These are phyloP conservation scores for Fraxinus excelsior DNA, from an alignment of 257 asterid genomes.

Conservation along the genomic window DNA sequence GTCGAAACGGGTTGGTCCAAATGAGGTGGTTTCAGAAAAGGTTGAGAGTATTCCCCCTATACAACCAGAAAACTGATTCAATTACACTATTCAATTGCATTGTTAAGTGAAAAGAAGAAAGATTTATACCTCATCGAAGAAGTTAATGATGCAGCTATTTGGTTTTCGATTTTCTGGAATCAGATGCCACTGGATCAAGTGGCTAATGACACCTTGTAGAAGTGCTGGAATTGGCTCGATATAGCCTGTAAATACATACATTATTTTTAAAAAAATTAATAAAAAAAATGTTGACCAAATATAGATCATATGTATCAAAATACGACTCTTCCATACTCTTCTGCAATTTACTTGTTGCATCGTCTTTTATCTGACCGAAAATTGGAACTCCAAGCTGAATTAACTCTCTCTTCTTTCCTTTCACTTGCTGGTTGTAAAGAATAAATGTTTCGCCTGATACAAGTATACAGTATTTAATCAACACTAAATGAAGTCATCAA, in stretches of 20 bases:
- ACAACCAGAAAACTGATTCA: conserved; percentile 7
- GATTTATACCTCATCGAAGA: conserved; percentile 79
- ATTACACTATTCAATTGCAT: neutral
- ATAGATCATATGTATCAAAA: neutral
- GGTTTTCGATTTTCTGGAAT: conserved; percentile 78
- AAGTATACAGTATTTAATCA: conserved; percentile 15
- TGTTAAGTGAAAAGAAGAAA: neutral
- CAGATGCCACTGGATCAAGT: conserved; percentile 89
- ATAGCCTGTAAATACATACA: conserved; percentile 42
- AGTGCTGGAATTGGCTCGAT: conserved; percentile 91
- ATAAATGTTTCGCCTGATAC: conserved; percentile 90
- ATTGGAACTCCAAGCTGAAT: conserved; percentile 93
- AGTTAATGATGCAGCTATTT: conserved; percentile 92
- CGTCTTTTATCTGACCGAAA: conserved; percentile 72
- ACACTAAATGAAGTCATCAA: neutral
- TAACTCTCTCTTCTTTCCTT: conserved; percentile 95
- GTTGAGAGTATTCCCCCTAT: conserved; percentile 94
- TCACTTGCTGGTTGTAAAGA: conserved; percentile 81
- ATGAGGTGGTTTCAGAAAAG: conserved; percentile 96
- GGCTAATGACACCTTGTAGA: conserved; percentile 67
- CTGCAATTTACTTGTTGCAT: conserved; percentile 42
- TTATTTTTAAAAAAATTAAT: neutral
- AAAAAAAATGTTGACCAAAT: neutral
- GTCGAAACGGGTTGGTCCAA: conserved; percentile 88
- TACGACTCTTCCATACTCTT: conserved; percentile 46